Conservation (phyloP, 768 basidiomycete genomes). For the Dioszegia crocea region DNA sequence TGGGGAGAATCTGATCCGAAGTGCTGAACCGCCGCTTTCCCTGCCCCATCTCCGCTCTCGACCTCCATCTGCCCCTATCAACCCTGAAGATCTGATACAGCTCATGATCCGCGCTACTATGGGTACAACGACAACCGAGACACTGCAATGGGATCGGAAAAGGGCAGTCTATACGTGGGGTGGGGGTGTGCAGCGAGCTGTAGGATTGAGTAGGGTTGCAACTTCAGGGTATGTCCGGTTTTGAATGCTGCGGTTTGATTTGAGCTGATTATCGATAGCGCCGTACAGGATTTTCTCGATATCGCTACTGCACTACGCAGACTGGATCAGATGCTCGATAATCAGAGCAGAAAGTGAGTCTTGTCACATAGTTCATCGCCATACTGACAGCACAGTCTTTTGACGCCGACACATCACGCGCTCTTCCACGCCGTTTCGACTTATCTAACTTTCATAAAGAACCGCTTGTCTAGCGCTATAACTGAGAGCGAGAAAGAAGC, state of each 20-base stretch:
- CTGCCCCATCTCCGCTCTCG: neutral
- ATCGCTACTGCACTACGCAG: conserved; percentile 30
- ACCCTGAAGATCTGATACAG: conserved; percentile 14
- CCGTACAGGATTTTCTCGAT: conserved; percentile 18
- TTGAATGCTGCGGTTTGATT: neutral
- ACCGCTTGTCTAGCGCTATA: conserved; percentile 18
- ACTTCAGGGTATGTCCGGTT: conserved; percentile 15
- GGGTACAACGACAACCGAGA: conserved; percentile 23
- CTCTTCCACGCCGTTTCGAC: conserved; percentile 32
- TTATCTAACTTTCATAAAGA: conserved; percentile 30
- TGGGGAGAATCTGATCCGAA: neutral
- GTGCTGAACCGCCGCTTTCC: neutral
- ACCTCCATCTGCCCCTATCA: neutral
- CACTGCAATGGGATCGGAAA: conserved; percentile 26
- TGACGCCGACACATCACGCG: conserved; percentile 42
- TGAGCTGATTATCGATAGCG: conserved; percentile 2
- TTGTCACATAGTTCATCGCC: neutral
- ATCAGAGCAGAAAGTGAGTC: conserved; percentile 22
- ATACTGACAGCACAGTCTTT: conserved; percentile 13
- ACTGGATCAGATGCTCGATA: conserved; percentile 31
- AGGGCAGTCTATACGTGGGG: conserved; percentile 17
- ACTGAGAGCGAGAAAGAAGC: conserved; percentile 10
- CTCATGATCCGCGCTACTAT: conserved; percentile 31
- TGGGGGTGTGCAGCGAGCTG: conserved; percentile 6
- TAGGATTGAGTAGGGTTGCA: conserved; percentile 15